Base-by-base conservation (phyloP, 495 filamentous ascomycete genomes). In the Aspergillus carlsbadensis region DNA sequence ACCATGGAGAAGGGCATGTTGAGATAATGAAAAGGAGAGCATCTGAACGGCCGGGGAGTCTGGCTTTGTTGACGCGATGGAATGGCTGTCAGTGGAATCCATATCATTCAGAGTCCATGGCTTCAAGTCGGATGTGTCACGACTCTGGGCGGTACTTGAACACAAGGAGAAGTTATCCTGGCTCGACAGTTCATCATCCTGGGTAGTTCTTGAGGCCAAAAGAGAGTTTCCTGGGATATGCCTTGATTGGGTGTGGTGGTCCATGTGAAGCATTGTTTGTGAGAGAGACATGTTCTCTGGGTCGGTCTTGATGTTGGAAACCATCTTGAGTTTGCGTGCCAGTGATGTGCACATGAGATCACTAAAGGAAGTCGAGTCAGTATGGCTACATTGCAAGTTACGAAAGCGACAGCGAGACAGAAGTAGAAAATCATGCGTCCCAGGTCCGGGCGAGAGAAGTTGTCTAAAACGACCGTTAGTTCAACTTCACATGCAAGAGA, bases 111-210 rank as follows among this genome's bases (percentile, higher is more conserved):
- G 42, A 39, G 63, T 63, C 75, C 75, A 78, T 46, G 71, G 63
- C 59, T 74, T 71, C 56, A 77, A 64, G 26, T 74, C 73, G 55
- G 66, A 52, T 24, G 56, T 69, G 68, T 71, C 72, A 65, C 67
- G 67, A 65, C 56, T 62, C 58, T 71, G 66, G 56, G 64, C 63
- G 40, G 71, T 59, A 64, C 63, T 71, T 55, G 74, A 77, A 68
- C 70, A 72, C 57, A 77, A 67, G 56, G 72, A 72, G 51, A 71
- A 72, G 60, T 60, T 71, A 65, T 75, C 74, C 64, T 74, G 75
- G 70, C 68, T 75, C 43, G 69, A 74, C 57, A 77, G 58, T 60
- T 77, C 73, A 76, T 77, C 73, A 77, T 76, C 75, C 74, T 73
- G 73, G 70, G 70, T 53, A 58, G 65, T 57, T 67, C 70, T 70